These are phyloP conservation scores for Ophiocordyceps polyrhachis-furcata DNA, from an alignment of 2,329 filamentous ascomycete species.

Conservation along the genomic window DNA sequence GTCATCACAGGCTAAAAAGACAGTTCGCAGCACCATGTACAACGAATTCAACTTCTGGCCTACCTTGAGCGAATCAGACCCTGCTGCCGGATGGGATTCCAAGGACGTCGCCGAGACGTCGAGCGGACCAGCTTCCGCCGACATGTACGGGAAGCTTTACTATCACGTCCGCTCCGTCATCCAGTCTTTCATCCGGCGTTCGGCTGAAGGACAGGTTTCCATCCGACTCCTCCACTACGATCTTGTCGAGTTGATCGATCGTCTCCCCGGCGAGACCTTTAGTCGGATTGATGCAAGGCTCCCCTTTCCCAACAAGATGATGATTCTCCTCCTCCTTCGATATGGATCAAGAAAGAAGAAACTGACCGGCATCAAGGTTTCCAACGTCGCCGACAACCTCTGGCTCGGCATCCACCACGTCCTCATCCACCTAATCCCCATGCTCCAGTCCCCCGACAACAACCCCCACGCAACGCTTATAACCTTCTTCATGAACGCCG, in stretches of 20 bases:
- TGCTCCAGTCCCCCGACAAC: not conserved
- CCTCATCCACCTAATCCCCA: not conserved
- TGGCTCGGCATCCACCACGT: not conserved
- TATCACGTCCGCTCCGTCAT: not conserved
- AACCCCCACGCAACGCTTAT: not conserved
- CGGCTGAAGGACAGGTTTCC: not conserved
- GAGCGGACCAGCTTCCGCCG: not conserved
- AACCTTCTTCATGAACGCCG: not conserved
- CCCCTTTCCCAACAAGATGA: not conserved
- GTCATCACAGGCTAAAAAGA: too few relatives aligned
- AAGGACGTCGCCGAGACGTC: not conserved
- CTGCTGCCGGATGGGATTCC: not conserved
- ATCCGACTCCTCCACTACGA: not conserved
- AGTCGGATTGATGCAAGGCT: not conserved
- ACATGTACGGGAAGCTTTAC: not conserved
- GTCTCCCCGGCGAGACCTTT: not conserved
- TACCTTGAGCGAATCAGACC: not conserved
- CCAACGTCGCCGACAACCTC: not conserved
- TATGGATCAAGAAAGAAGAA: too few relatives aligned
- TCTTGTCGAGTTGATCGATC: not conserved
- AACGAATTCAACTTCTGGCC: not conserved
- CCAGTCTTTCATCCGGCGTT: not conserved
- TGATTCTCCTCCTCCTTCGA: too few relatives aligned
- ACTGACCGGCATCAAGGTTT: not conserved
- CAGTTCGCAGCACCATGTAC: too few relatives aligned